phyloP scores from a whole-genome alignment of 345 rosid species.

The Eucalyptus rudis region DNA sequence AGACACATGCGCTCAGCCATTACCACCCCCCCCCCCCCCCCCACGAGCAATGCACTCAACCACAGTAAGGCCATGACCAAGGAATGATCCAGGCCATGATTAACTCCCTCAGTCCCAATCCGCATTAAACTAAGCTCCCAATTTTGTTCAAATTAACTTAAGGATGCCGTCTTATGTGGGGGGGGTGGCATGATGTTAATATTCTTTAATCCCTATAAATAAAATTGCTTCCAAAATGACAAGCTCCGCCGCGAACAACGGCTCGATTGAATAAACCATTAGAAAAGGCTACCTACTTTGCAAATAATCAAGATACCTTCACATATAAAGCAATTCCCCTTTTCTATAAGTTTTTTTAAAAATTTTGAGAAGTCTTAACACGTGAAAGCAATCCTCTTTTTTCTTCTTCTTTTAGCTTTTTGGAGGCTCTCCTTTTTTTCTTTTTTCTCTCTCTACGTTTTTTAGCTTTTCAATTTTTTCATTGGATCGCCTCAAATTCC shows the following conservation, averaged over 20 bases:
- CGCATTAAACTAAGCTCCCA: neutral
- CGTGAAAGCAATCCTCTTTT: neutral
- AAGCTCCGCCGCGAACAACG: neutral
- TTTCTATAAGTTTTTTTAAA: too few relatives aligned
- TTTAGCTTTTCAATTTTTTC: neutral
- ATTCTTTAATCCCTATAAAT: too few relatives aligned
- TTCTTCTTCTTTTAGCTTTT: neutral
- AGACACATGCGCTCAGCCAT: rapidly evolving
- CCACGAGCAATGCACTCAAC: neutral
- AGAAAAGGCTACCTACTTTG: neutral
- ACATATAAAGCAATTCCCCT: neutral
- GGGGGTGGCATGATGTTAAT: too few relatives aligned
- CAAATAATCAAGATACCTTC: neutral
- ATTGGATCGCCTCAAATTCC: neutral
- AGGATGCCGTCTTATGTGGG: too few relatives aligned
- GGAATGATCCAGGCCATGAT: neutral
- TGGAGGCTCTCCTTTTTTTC: neutral
- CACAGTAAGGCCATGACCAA: neutral
- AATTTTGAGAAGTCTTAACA: neutral
- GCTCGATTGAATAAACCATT: neutral
- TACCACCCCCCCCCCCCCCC: too few relatives aligned
- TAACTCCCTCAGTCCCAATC: neutral
- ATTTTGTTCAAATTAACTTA: neutral
- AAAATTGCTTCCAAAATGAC: neutral
- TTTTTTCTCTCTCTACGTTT: too few relatives aligned